These are phyloP conservation scores for Wallacemonas collosoma DNA, from an alignment of 208 protist species.

Conservation along the genomic window DNA sequence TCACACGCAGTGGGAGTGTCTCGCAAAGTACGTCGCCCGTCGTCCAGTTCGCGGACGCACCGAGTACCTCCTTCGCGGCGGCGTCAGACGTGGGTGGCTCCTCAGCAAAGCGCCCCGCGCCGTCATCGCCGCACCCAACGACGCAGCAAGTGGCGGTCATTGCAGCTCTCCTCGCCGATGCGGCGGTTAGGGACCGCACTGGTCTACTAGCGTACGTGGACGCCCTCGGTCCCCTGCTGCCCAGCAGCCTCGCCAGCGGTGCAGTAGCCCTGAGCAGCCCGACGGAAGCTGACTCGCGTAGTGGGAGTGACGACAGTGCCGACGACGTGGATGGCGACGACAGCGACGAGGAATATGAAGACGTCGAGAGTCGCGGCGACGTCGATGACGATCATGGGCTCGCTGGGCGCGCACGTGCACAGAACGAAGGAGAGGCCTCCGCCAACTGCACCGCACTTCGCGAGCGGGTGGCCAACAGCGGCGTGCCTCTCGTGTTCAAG, in stretches of 20 bases:
- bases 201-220: slow-evolving; percentile 42
- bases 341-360: slow-evolving; percentile 33
- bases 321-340: slow-evolving; percentile 34
- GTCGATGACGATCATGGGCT: no score
- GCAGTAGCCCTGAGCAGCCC: slow-evolving; percentile 10
- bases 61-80: not conserved
- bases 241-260: slow-evolving; percentile 10
- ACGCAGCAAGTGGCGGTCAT: slow-evolving; percentile 50
- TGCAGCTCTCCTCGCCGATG: slow-evolving; percentile 43
- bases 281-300: slow-evolving; percentile 1
- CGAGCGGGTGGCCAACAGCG: not conserved
- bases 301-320: slow-evolving; percentile 22
- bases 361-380: not conserved
- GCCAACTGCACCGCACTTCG: not conserved
- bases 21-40: slow-evolving; percentile 4
- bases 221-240: slow-evolving; percentile 22
- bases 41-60: not conserved
- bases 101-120: not conserved
- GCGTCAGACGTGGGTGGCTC: not conserved
- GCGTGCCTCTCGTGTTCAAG: not conserved
- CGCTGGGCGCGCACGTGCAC: not conserved
- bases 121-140: slow-evolving; percentile 23
- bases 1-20: slow-evolving; percentile 3
- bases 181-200: slow-evolving; percentile 41
- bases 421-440: not conserved